A percentile compares a stretch with the other conserved stretches of the same genome.
Conservation (phyloP, 805 yeast genomes). For the Saturnispora sanitii region DNA sequence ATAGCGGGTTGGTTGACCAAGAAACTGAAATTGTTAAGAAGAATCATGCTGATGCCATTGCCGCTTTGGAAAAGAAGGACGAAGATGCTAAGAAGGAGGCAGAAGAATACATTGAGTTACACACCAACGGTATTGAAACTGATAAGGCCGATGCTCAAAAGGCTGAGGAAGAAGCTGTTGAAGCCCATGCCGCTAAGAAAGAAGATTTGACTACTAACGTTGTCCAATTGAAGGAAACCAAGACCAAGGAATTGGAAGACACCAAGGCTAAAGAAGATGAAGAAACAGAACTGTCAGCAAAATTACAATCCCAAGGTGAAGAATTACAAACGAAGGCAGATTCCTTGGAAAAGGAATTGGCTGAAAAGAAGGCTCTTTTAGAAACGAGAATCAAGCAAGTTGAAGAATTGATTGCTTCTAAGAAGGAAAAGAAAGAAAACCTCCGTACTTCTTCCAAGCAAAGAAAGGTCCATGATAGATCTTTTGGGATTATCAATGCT, state of each 20-base stretch:
- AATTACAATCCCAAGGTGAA: conserved; percentile 33
- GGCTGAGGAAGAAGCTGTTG: conserved; percentile 39
- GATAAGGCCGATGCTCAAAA: conserved; percentile 35
- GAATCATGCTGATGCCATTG: conserved; percentile 19
- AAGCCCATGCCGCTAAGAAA: conserved; percentile 35
- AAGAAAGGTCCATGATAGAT: conserved; percentile 34
- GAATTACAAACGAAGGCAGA: conserved; percentile 32
- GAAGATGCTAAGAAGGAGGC: conserved; percentile 25
- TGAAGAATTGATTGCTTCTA: conserved; percentile 35
- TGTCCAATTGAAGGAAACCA: conserved; percentile 32
- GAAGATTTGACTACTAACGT: conserved; percentile 34
- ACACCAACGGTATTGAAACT: conserved; percentile 34
- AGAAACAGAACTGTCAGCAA: conserved; percentile 24
- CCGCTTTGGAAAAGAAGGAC: conserved; percentile 19
- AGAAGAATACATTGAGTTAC: conserved; percentile 31
- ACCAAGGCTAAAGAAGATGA: conserved; percentile 25
- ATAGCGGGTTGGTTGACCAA: conserved; percentile 30
- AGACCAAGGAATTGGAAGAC: conserved; percentile 20
- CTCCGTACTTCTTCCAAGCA: conserved; percentile 21
- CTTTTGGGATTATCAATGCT: conserved; percentile 26
- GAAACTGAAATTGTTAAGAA: conserved; percentile 29
- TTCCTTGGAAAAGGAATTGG: conserved; percentile 27
- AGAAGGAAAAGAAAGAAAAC: conserved; percentile 29
- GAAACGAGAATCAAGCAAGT: conserved; percentile 20
- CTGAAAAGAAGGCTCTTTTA: conserved; percentile 33